Evolutionary conservation across 2,329 filamentous ascomycete genomes (phyloP).

Genomic region (Talaromyces funiculosus): DNA sequence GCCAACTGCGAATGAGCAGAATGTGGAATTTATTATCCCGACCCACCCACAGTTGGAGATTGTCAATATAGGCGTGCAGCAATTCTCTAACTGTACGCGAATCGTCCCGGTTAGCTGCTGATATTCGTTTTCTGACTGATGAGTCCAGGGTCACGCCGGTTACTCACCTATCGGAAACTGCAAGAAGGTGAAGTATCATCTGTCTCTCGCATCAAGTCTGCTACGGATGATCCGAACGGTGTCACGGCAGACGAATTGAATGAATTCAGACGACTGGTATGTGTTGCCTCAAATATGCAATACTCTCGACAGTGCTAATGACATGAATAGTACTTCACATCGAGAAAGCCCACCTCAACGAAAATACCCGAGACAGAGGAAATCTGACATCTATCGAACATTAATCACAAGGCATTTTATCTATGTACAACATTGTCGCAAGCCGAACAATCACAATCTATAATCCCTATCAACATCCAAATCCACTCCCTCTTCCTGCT

Average conservation of each 20-base stretch:
- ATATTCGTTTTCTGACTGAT: background rate
- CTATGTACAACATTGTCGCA: background rate
- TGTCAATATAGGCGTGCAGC: constrained; percentile 72
- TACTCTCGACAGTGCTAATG: background rate
- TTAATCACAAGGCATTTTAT: background rate
- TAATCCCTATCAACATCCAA: constrained; percentile 22
- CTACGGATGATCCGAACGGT: constrained; percentile 30
- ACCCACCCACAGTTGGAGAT: constrained; percentile 69
- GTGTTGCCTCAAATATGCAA: background rate
- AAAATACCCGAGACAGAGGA: background rate
- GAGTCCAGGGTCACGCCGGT: constrained; percentile 68
- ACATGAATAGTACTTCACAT: constrained; percentile 1
- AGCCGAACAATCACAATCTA: background rate
- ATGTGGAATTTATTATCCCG: constrained; percentile 70
- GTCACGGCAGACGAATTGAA: constrained; percentile 62
- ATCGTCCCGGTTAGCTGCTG: background rate
- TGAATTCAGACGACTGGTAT: constrained; percentile 54
- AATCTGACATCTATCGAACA: background rate
- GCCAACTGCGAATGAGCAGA: constrained; percentile 78
- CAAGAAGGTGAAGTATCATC: constrained; percentile 48
- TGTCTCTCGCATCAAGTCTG: constrained; percentile 29
- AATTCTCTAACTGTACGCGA: constrained; percentile 75
- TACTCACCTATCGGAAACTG: constrained; percentile 78
- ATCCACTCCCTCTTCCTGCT: constrained; percentile 32
- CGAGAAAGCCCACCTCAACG: background rate